Evolutionary conservation across 169 alveolate species (phyloP).

Genomic region (Plasmodium gallinaceum): DNA sequence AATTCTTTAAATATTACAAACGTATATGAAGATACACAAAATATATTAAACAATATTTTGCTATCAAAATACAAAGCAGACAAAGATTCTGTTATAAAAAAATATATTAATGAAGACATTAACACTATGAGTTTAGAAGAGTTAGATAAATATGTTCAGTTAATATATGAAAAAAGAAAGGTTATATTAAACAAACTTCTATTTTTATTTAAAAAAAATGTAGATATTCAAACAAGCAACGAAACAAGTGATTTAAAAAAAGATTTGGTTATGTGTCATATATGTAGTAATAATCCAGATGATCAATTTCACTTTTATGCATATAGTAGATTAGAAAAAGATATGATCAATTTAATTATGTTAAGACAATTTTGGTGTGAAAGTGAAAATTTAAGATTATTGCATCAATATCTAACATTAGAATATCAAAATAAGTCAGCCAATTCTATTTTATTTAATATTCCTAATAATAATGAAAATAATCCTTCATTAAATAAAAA

Average conservation of each 20-base stretch:
- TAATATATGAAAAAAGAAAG: slow-evolving; percentile 56
- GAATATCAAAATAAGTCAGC: slow-evolving; percentile 73
- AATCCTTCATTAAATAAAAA: slow-evolving; percentile 20
- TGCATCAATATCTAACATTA: slow-evolving; percentile 35
- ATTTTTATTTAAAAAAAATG: slow-evolving; percentile 59
- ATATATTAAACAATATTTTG: slow-evolving; percentile 36
- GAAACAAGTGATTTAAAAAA: slow-evolving; percentile 73
- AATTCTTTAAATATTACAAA: slow-evolving; percentile 29
- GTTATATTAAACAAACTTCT: slow-evolving; percentile 31
- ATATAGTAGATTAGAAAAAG: slow-evolving; percentile 76
- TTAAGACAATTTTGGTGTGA: slow-evolving; percentile 75
- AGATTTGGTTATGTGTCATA: slow-evolving; percentile 75
- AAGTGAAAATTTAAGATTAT: slow-evolving; percentile 46
- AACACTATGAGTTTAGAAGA: slow-evolving; percentile 51
- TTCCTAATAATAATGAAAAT: not conserved
- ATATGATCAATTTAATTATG: slow-evolving; percentile 69
- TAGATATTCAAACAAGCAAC: slow-evolving; percentile 68
- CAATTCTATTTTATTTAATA: slow-evolving; percentile 49
- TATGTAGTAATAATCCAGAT: slow-evolving; percentile 75
- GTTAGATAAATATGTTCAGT: slow-evolving; percentile 49
- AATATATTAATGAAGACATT: slow-evolving; percentile 61
- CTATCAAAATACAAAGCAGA: slow-evolving; percentile 67
- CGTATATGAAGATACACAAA: slow-evolving; percentile 46
- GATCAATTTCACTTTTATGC: slow-evolving; percentile 77
- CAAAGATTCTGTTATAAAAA: slow-evolving; percentile 44